Percentiles rank a stretch among this genome's conserved stretches.
Evolutionary conservation across 2,329 filamentous ascomycete genomes (phyloP).

Genomic region (Alternaria brassicae): DNA sequence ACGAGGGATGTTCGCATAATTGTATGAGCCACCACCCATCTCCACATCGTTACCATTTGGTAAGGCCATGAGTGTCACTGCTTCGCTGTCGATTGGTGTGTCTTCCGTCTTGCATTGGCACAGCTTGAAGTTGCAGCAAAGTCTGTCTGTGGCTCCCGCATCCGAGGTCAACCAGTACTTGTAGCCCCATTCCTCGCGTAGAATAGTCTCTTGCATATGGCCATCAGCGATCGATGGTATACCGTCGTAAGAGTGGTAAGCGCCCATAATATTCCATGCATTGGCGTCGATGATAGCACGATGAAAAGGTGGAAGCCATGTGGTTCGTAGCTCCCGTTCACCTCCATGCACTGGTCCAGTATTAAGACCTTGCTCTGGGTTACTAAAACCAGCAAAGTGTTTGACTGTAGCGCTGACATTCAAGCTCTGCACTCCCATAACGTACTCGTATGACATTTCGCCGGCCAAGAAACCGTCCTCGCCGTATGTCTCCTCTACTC

Average conservation of each 20-base stretch:
- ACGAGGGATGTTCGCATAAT: conserved; percentile 68
- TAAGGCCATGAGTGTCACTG: conserved; percentile 68
- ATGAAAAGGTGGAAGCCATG: conserved; percentile 67
- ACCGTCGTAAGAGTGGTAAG: conserved; percentile 78
- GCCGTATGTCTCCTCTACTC: conserved; percentile 76
- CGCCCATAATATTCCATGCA: conserved; percentile 74
- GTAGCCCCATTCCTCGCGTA: conserved; percentile 76
- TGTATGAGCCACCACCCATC: conserved; percentile 79
- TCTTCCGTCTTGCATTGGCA: conserved; percentile 57
- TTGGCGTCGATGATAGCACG: conserved; percentile 73
- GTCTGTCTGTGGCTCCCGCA: conserved; percentile 73
- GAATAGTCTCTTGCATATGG: conserved; percentile 68
- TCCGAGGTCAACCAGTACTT: conserved; percentile 72
- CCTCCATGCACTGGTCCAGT: conserved; percentile 66
- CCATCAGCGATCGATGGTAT: conserved; percentile 71
- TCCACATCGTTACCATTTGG: conserved; percentile 75
- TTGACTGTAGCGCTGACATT: conserved; percentile 77
- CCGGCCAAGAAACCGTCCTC: conserved; percentile 74
- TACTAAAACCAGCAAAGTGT: conserved; percentile 74
- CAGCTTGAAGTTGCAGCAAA: conserved; percentile 70
- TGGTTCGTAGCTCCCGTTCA: conserved; percentile 62
- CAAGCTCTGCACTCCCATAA: conserved; percentile 67
- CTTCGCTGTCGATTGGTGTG: conserved; percentile 68
- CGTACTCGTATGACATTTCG: conserved; percentile 69
- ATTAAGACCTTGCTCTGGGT: conserved; percentile 76